These are phyloP conservation scores for Blastocystis sp. DNA, from an alignment of 352 stramenopile species.

Conservation along the genomic window DNA sequence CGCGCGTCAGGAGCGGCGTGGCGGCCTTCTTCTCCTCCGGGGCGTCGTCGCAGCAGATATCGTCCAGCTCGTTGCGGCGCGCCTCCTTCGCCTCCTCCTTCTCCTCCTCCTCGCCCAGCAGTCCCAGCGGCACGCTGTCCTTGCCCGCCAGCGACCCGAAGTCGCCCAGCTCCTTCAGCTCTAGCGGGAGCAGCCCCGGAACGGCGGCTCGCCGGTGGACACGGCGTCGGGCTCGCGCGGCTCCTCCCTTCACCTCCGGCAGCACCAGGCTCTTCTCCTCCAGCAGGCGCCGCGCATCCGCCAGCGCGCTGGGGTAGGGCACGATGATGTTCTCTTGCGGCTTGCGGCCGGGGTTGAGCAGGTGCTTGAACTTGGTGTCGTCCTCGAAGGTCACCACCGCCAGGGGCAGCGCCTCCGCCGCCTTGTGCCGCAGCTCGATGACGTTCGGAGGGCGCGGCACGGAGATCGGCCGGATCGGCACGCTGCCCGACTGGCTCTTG, in stretches of 20 bases:
- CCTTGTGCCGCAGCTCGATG: conserved; percentile 9
- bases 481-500: neutral
- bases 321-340: conserved; percentile 43
- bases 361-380: conserved; percentile 40
- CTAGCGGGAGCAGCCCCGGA: neutral
- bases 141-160: neutral
- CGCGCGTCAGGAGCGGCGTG: neutral
- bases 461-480: neutral
- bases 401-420: conserved; percentile 9
- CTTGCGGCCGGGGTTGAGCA: neutral
- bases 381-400: conserved; percentile 10
- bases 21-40: neutral
- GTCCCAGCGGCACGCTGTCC: neutral
- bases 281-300: neutral
- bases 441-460: conserved; percentile 1
- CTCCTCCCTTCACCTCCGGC: conserved; percentile 3
- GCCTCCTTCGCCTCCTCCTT: neutral
- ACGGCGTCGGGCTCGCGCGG: neutral
- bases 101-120: neutral
- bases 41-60: neutral
- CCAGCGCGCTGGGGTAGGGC: conserved; percentile 12
- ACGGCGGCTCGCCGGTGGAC: neutral
- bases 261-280: neutral
- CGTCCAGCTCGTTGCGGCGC: neutral
- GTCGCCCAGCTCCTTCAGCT: neutral